These are phyloP conservation scores for Talaromyces borbonicus DNA, from an alignment of 495 filamentous ascomycete genomes.

Conservation along the genomic window DNA sequence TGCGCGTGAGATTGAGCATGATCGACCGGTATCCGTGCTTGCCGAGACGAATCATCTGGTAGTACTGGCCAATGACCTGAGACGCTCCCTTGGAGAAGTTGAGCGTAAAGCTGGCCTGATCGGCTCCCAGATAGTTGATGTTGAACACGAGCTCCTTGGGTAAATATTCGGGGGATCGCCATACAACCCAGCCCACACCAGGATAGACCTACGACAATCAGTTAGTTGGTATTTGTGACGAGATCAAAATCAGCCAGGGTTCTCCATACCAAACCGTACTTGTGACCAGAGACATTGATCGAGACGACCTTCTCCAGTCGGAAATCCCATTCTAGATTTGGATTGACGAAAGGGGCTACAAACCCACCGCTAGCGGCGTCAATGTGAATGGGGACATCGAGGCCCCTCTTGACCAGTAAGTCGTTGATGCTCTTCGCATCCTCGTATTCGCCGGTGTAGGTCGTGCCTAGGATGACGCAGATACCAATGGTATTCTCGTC, in stretches of 20 bases:
- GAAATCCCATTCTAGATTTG: conserved; percentile 80
- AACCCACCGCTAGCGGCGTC: conserved; percentile 88
- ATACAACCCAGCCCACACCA: conserved; percentile 87
- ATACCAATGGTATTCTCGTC: conserved; percentile 97
- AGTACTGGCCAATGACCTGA: conserved; percentile 92
- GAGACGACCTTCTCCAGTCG: conserved; percentile 74
- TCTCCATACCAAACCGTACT: conserved; percentile 62
- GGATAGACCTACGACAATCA: conserved; percentile 54
- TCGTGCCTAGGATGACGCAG: conserved; percentile 79
- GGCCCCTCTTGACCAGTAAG: conserved; percentile 54
- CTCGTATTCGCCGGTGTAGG: conserved; percentile 94
- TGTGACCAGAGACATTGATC: conserved; percentile 90
- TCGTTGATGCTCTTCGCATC: conserved; percentile 86
- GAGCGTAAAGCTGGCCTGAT: conserved; percentile 94
- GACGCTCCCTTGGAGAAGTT: conserved; percentile 92
- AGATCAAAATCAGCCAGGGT: conserved; percentile 1
- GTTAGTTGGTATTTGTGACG: not conserved
- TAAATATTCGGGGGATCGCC: conserved; percentile 72
- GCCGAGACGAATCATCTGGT: conserved; percentile 85
- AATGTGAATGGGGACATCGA: conserved; percentile 81
- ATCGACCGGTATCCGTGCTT: conserved; percentile 79
- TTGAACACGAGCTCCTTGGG: conserved; percentile 92
- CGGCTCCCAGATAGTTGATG: conserved; percentile 92
- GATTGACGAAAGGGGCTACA: conserved; percentile 79
- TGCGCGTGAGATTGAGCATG: conserved; percentile 80